These are phyloP conservation scores for Scutellospora calospora DNA, from an alignment of 371 early-diverging fungal genomes.

Conservation along the genomic window DNA sequence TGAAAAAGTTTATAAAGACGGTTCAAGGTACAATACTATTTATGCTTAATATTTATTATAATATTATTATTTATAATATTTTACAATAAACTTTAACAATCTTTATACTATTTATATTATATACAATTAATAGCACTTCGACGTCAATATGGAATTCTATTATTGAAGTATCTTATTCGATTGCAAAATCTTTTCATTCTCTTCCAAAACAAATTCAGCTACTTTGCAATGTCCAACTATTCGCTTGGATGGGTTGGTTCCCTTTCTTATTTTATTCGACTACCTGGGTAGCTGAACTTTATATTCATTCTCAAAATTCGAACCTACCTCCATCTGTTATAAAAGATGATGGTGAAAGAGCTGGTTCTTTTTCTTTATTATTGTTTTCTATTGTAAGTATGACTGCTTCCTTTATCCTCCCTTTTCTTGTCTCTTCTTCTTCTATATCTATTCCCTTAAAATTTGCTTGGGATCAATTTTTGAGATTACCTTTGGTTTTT, in stretches of 20 bases:
- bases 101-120: too few relatives aligned
- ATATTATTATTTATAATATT: not conserved
- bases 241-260: conserved; percentile 97
- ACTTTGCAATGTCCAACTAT: conserved; percentile 90
- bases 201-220: conserved; percentile 78
- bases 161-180: conserved; percentile 45
- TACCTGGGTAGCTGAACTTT: conserved; percentile 74
- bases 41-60: not conserved
- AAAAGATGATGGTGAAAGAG: conserved; percentile 74
- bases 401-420: conserved; percentile 75
- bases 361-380: conserved; percentile 87
- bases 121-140: too few relatives aligned
- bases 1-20: conserved; percentile 58
- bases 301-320: conserved; percentile 17
- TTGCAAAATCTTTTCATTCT: conserved; percentile 56
- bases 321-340: not conserved
- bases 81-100: too few relatives aligned
- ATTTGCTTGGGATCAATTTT: conserved; percentile 40
- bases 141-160: conserved; percentile 31
- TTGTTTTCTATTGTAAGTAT: conserved; percentile 82
- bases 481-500: conserved; percentile 48
- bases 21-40: conserved; percentile 48
- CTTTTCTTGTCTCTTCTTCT: conserved; percentile 58
- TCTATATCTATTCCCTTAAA: not conserved
- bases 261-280: conserved; percentile 94